Evolutionary conservation across 2,329 filamentous ascomycete species (phyloP).

Genomic region (Neurospora sp.): DNA sequence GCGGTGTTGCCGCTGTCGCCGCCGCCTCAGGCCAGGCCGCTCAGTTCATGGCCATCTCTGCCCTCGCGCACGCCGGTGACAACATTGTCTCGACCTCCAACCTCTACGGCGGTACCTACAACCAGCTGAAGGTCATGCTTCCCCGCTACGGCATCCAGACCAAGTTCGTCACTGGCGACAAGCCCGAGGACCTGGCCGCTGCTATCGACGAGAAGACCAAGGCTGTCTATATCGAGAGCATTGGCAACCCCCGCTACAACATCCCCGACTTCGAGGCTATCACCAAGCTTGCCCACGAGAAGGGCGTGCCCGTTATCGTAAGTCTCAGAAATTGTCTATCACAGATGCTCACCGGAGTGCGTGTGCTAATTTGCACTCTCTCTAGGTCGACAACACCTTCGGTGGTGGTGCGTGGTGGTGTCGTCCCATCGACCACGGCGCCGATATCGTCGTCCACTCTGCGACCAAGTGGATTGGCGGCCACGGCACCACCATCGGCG

Average conservation of each 20-base stretch:
- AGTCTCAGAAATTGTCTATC: constrained; percentile 16
- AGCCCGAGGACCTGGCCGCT: constrained; percentile 65
- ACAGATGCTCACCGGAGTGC: neutral
- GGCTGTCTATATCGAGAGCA: constrained; percentile 83
- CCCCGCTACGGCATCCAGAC: constrained; percentile 79
- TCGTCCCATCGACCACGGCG: constrained; percentile 77
- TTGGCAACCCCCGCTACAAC: constrained; percentile 90
- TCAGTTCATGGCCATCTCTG: constrained; percentile 80
- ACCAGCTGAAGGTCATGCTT: constrained; percentile 89
- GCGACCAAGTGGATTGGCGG: constrained; percentile 97
- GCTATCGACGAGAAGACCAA: constrained; percentile 91
- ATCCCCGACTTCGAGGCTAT: constrained; percentile 86
- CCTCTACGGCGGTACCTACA: constrained; percentile 92
- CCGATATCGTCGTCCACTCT: constrained; percentile 88
- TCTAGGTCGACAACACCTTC: constrained; percentile 84
- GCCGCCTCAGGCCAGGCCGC: constrained; percentile 81
- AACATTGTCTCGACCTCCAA: constrained; percentile 90
- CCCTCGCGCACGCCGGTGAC: constrained; percentile 79
- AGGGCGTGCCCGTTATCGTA: constrained; percentile 56
- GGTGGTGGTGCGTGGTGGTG: constrained; percentile 37
- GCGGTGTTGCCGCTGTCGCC: constrained; percentile 77
- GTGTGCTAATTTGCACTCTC: neutral
- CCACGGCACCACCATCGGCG: constrained; percentile 85
- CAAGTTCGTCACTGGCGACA: constrained; percentile 80
- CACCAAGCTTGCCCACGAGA: constrained; percentile 63